Percentiles rank a stretch among this genome's conserved stretches.
Conservation (phyloP, 352 stramenopile species). For the Globisporangium cederbergense region DNA sequence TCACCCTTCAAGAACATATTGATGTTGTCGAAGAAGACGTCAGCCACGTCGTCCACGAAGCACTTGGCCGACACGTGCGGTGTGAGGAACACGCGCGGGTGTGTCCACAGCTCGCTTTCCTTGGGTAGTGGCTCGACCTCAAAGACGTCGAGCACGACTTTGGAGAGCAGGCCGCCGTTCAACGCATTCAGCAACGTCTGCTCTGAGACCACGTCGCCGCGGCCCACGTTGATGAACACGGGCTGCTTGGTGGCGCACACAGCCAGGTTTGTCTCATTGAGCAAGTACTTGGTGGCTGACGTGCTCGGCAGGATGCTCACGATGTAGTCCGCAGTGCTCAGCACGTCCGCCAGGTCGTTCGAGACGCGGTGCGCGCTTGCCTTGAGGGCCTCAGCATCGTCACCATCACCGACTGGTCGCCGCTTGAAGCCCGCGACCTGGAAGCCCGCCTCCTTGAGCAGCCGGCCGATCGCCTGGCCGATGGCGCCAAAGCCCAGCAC, state of each 20-base stretch:
- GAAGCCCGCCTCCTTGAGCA: conserved; percentile 53
- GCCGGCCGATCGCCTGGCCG: conserved; percentile 49
- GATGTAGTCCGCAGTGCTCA: conserved; percentile 66
- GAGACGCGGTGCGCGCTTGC: conserved; percentile 38
- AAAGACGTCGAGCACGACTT: conserved; percentile 62
- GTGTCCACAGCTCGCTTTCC: conserved; percentile 62
- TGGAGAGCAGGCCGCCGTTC: conserved; percentile 54
- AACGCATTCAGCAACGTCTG: conserved; percentile 63
- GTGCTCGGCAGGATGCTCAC: conserved; percentile 85
- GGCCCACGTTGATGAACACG: conserved; percentile 86
- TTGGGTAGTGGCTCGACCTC: conserved; percentile 41
- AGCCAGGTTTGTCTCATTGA: conserved; percentile 46
- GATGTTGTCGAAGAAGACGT: conserved; percentile 69
- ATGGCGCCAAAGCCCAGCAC: conserved; percentile 63
- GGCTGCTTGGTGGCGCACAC: conserved; percentile 42
- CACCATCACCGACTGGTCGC: conserved; percentile 24
- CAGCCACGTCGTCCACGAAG: conserved; percentile 69
- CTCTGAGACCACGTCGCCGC: conserved; percentile 79
- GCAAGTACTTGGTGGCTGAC: conserved; percentile 49
- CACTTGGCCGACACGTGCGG: conserved; percentile 82
- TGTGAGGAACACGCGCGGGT: conserved; percentile 64
- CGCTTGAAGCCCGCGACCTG: conserved; percentile 67
- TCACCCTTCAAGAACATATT: conserved; percentile 34
- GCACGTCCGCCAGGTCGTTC: conserved; percentile 43
- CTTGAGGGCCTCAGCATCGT: conserved; percentile 6